These are phyloP conservation scores for Diversispora eburnea DNA, from an alignment of 192 early-diverging fungal species.

Conservation along the genomic window DNA sequence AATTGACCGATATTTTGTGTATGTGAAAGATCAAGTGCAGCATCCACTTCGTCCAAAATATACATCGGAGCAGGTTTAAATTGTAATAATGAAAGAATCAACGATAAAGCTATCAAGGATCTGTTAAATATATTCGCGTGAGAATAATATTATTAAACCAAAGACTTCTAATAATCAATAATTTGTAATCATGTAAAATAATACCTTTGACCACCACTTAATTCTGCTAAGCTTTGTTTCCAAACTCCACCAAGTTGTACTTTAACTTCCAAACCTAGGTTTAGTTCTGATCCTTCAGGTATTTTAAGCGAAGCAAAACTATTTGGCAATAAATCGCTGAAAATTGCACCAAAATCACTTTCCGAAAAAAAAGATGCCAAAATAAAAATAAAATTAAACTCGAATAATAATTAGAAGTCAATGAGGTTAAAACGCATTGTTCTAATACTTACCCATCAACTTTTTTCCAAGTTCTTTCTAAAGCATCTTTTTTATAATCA, in stretches of 20 bases:
- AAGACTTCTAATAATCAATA: constrained; percentile 12
- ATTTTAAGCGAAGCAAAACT: constrained; percentile 86
- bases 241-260: constrained; percentile 95
- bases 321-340: constrained; percentile 89
- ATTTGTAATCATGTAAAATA: background rate
- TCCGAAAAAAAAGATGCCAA: background rate
- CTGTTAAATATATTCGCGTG: constrained; percentile 39
- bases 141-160: constrained; percentile 13
- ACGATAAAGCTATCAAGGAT: constrained; percentile 91
- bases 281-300: constrained; percentile 75
- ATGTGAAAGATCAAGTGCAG: constrained; percentile 94
- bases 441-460: constrained; percentile 69
- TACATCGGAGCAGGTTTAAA: constrained; percentile 99
- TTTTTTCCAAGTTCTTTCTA: constrained; percentile 84
- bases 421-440: background rate
- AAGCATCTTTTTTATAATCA: constrained; percentile 84
- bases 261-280: constrained; percentile 87
- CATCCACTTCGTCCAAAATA: constrained; percentile 98
- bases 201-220: constrained; percentile 94
- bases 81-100: constrained; percentile 94
- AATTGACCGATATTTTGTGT: constrained; percentile 98
- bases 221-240: constrained; percentile 94
- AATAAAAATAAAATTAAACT: constrained; percentile 17
- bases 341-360: constrained; percentile 94
- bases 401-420: background rate